Base-by-base conservation (phyloP, 2,329 filamentous ascomycete species). In the Ilyonectria sp. region DNA sequence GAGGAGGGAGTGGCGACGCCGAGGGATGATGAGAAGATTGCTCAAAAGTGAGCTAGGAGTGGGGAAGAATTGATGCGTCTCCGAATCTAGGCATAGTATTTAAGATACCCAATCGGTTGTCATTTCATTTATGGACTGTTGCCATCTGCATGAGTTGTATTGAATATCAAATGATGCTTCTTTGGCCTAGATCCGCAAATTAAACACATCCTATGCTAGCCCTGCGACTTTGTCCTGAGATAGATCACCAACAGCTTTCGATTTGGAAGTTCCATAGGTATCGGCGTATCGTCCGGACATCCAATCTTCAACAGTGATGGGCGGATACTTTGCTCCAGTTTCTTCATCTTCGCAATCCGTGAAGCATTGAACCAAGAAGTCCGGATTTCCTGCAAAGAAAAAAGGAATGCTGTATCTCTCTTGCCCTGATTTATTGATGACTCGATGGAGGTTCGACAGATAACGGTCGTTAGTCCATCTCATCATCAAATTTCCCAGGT, bases 331-430 rank as follows among this genome's bases (percentile, higher is more conserved):
- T 11, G 76, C 71, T 1, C 60, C 56, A 0, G 73, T 67, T 1
- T 64, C 63, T 1, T 69, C 56, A 1, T 66, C 59, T 65, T 72
- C 71, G 64, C 76, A 79, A 4, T 73, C 77, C 9, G 75, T 69
- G 21, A 80, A 78, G 67, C 78, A 79, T 13, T 78, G 71, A 11
- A 79, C 76, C 1, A 79, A 15, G 53, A 78, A 79, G 62, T 87
- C 84, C 4, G 85, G 78, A 75, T 88, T 87, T 3, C 86, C 87
- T 61, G 85, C 84, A 63, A 88, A 84, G 76, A 89, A 89, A 62
- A 89, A 85, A 0, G 87, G 86, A 9, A 89, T 79, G 6, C 84
- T 87, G 71, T 88, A 90, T 31, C 88, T 81, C 72, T 88, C 84
- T 7, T 77, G 78, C 0, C 79, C 80, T 2, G 82, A 83, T 37